A percentile compares a stretch with the other conserved stretches of the same genome.
Evolutionary conservation across 108 stramenopile genomes (phyloP).

Genomic region (Fragilaria radians): DNA sequence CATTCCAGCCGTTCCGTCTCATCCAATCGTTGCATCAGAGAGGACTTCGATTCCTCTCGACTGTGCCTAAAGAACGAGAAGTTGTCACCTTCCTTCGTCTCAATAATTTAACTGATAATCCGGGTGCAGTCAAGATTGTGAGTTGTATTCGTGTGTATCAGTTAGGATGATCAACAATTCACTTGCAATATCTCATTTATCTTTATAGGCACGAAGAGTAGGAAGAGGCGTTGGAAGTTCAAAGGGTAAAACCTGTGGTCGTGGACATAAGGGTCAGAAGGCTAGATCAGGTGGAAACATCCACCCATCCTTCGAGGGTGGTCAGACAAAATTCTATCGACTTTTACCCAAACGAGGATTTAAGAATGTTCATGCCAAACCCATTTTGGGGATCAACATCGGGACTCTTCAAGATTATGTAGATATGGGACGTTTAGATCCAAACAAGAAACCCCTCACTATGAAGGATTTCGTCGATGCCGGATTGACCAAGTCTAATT

Average conservation of each 20-base stretch:
- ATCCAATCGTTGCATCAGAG: neutral
- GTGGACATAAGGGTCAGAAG: slow-evolving; percentile 97
- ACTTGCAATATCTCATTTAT: neutral
- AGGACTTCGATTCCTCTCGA: slow-evolving; percentile 1
- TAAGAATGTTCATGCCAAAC: slow-evolving; percentile 72
- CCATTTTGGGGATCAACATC: slow-evolving; percentile 75
- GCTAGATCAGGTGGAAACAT: slow-evolving; percentile 83
- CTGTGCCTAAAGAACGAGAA: slow-evolving; percentile 12
- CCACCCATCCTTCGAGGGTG: slow-evolving; percentile 91
- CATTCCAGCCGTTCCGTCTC: neutral
- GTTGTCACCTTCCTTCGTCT: slow-evolving; percentile 59
- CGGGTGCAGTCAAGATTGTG: slow-evolving; percentile 70
- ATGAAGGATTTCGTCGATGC: slow-evolving; percentile 89
- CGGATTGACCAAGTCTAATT: slow-evolving; percentile 65
- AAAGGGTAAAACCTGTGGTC: slow-evolving; percentile 93
- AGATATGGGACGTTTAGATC: slow-evolving; percentile 90
- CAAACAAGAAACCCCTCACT: slow-evolving; percentile 46
- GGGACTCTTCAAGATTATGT: slow-evolving; percentile 85
- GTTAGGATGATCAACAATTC: neutral
- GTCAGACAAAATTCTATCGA: slow-evolving; percentile 95
- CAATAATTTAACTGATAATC: slow-evolving; percentile 76
- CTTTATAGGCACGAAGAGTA: slow-evolving; percentile 54
- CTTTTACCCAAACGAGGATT: slow-evolving; percentile 96
- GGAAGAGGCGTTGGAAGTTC: slow-evolving; percentile 96
- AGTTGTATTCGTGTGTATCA: neutral